Conservation (phyloP, 1,284 basidiomycete genomes). For the Pseudozyma sp. region DNA sequence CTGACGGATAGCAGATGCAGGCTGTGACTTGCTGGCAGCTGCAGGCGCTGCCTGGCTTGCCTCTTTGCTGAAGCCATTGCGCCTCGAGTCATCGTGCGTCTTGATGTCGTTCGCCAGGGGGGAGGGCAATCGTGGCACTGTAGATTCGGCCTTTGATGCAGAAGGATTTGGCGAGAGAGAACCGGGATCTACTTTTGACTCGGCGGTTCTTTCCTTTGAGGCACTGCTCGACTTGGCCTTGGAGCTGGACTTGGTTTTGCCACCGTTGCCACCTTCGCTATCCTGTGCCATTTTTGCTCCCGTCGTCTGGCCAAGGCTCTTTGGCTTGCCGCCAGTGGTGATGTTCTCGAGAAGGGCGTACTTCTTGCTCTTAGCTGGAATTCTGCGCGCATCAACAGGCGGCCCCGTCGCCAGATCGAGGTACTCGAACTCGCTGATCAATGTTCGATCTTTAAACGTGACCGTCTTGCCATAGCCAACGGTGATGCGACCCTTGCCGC, state of each 20-base stretch:
- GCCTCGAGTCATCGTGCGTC: constrained; percentile 14
- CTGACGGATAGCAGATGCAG: constrained; percentile 41
- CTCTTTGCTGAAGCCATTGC: constrained; percentile 6
- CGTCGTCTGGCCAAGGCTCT: constrained; percentile 59
- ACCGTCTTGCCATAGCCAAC: constrained; percentile 70
- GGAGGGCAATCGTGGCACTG: constrained; percentile 35
- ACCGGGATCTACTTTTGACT: constrained; percentile 18
- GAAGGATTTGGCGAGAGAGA: constrained; percentile 19
- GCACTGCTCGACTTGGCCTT: constrained; percentile 25
- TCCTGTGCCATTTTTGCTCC: constrained; percentile 49
- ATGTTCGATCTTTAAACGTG: constrained; percentile 71
- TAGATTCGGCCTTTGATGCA: constrained; percentile 13
- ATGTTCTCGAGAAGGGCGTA: constrained; percentile 70
- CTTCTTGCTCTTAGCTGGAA: constrained; percentile 69
- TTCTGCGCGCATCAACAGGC: constrained; percentile 69
- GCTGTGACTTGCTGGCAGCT: constrained; percentile 36
- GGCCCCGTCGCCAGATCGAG: constrained; percentile 72
- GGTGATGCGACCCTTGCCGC: constrained; percentile 71
- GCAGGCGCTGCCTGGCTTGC: neutral
- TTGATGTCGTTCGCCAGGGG: constrained; percentile 48
- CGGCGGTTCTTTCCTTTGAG: constrained; percentile 22
- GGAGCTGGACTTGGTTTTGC: constrained; percentile 22
- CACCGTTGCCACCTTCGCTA: constrained; percentile 20
- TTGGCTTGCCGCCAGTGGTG: constrained; percentile 69
- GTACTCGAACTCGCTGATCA: constrained; percentile 71